These are phyloP conservation scores for Pyrrhoderma lamaoense DNA, from an alignment of 1,284 basidiomycete genomes.

Conservation along the genomic window DNA sequence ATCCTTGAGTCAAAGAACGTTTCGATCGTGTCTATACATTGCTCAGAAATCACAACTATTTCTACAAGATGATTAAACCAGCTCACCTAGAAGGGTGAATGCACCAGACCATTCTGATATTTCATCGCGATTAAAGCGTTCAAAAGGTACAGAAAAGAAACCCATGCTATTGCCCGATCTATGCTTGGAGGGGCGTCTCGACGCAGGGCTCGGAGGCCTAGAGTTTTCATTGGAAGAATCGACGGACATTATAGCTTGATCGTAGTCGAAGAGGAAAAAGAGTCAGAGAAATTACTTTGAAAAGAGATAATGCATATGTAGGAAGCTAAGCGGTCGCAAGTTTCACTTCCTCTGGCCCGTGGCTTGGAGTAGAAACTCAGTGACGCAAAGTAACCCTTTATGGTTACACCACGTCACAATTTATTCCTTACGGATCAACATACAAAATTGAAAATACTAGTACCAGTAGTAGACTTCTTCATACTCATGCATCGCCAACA, in stretches of 20 bases:
- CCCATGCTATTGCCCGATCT: slow-evolving; percentile 25
- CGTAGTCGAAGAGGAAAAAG: neutral
- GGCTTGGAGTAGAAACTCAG: neutral
- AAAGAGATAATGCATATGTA: too few relatives aligned
- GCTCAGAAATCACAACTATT: slow-evolving; percentile 15
- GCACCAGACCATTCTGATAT: slow-evolving; percentile 48
- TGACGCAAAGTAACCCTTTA: too few relatives aligned
- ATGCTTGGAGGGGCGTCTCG: neutral
- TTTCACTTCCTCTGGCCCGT: neutral
- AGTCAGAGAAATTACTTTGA: neutral
- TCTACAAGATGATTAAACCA: neutral
- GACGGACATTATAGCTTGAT: slow-evolving; percentile 9
- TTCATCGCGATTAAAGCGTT: slow-evolving; percentile 47
- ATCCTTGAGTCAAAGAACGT: slow-evolving; percentile 87
- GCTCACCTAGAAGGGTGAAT: slow-evolving; percentile 66
- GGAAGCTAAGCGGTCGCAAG: too few relatives aligned
- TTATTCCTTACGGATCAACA: too few relatives aligned
- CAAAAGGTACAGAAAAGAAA: slow-evolving; percentile 45
- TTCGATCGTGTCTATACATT: slow-evolving; percentile 69
- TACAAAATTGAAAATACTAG: too few relatives aligned
- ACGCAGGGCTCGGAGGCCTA: slow-evolving; percentile 14
- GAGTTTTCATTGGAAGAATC: slow-evolving; percentile 13
- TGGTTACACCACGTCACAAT: too few relatives aligned
- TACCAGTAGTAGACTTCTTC: too few relatives aligned
- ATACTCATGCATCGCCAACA: too few relatives aligned